Evolutionary conservation across 2,329 filamentous ascomycete species (phyloP).

Genomic region (Penicillium crustosum): DNA sequence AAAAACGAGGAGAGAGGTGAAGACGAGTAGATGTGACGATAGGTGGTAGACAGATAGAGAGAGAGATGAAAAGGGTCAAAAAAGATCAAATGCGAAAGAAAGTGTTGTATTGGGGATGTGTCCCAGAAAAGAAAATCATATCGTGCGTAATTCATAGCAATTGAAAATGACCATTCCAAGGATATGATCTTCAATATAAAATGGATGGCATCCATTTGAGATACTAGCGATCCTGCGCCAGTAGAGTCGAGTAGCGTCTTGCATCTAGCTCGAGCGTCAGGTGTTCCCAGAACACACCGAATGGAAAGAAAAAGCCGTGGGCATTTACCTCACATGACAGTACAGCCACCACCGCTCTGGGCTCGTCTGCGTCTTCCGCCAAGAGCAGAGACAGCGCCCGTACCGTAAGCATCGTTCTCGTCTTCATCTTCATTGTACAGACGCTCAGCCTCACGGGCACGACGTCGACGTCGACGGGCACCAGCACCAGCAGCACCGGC

Average conservation of each 20-base stretch:
- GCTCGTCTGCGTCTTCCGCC: slow-evolving; percentile 60
- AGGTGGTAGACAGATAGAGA: background rate
- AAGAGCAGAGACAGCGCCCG: slow-evolving; percentile 37
- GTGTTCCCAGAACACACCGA: slow-evolving; percentile 3
- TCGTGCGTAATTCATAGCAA: slow-evolving; percentile 5
- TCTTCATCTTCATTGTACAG: slow-evolving; percentile 80
- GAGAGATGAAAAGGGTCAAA: background rate
- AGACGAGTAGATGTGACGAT: background rate
- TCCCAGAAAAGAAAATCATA: background rate
- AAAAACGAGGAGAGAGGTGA: background rate
- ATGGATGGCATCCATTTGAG: background rate
- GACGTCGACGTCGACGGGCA: slow-evolving; percentile 67
- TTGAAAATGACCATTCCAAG: background rate
- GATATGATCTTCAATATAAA: background rate
- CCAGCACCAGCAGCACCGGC: slow-evolving; percentile 63
- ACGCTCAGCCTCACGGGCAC: slow-evolving; percentile 77
- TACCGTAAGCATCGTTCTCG: slow-evolving; percentile 49
- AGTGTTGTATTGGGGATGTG: background rate
- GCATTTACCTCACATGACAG: slow-evolving; percentile 60
- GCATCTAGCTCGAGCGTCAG: background rate
- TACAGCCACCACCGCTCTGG: slow-evolving; percentile 62
- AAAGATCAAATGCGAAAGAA: slow-evolving; percentile 1
- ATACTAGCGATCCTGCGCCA: slow-evolving; percentile 20
- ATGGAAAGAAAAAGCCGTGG: background rate
- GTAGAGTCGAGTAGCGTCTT: background rate